A percentile compares a stretch with the other conserved stretches of the same genome.
Conservation (phyloP, 305 asterid species). For the Solanum hybrid region DNA sequence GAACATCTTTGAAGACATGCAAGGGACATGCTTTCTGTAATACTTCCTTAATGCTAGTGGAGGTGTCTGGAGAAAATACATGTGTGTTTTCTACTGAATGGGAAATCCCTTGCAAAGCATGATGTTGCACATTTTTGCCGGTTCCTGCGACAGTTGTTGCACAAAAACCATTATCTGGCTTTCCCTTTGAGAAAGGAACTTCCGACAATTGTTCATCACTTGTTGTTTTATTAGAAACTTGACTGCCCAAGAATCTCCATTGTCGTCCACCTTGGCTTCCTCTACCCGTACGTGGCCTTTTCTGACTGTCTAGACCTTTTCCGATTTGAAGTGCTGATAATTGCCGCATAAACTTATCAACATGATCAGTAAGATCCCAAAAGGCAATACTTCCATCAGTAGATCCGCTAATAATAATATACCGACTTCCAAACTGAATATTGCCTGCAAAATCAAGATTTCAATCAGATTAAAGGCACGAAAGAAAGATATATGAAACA, state of each 20-base stretch:
- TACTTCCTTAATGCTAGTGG: conserved; percentile 34
- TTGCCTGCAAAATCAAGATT: conserved; percentile 28
- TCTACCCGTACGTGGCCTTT: conserved; percentile 88
- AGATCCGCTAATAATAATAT: conserved; percentile 70
- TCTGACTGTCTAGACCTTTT: conserved; percentile 52
- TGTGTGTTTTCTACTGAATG: conserved; percentile 15
- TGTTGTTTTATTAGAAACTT: conserved; percentile 32
- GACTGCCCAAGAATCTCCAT: conserved; percentile 50
- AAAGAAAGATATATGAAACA: background rate
- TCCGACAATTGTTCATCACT: conserved; percentile 12
- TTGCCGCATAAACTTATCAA: conserved; percentile 62
- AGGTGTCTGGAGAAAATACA: conserved; percentile 17
- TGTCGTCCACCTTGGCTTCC: conserved; percentile 96
- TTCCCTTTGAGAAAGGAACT: conserved; percentile 18
- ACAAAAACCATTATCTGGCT: conserved; percentile 17
- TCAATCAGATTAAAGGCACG: background rate
- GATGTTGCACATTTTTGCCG: conserved; percentile 23
- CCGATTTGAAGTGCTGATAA: conserved; percentile 43
- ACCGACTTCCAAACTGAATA: conserved; percentile 32
- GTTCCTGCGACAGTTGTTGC: conserved; percentile 11
- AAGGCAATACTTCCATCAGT: conserved; percentile 86
- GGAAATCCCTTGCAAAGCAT: conserved; percentile 27
- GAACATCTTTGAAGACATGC: conserved; percentile 47
- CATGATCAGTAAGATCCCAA: conserved; percentile 74
- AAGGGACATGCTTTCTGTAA: conserved; percentile 34